Base-by-base conservation (phyloP, 768 basidiomycete genomes). In the Tulasnella sp. region DNA sequence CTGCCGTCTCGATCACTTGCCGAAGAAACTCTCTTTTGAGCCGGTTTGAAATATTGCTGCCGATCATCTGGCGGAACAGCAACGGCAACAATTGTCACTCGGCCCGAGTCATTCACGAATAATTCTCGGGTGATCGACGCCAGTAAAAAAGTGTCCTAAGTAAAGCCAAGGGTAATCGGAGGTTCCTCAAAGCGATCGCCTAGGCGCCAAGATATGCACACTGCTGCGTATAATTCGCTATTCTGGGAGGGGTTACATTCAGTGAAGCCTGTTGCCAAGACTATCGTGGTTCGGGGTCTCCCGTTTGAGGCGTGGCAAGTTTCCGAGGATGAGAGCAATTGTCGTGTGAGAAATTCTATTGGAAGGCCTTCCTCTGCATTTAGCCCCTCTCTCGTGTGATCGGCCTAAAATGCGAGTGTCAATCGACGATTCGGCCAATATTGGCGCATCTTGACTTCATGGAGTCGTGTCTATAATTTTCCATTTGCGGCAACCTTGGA, bases 331-430 rank as follows among this genome's bases (percentile, higher is more conserved):
- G 60, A 34, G 12, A 14, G 28, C 1, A 64, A 24, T 64, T 64
- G 64, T 28, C 31, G 64, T 69, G 64, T 69, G 64, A 37, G 64
- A 69, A 69, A 31, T 37, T 69, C 28, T 31, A 31, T 69, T 69
- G 2, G 64, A 69, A 31, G 28, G 28, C 28, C 64, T 69, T 69
- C 64, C 37, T 9, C 31, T 69, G 24, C 22, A 54, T 69, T 69
- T 69, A 37, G 31, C 64, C 64, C 64, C 28, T 69, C 64, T 69
- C 64, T 69, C 64, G 64, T 69, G 64, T 69, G 64, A 69, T 69
- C 64, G 16, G 31, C 64, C 18, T 28, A 3, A 34, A 31, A 31
- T 69, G 7, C 34, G 3, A 28, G 11, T 28, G 64, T 69, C 64
- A 69, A 18, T 37, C 34, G 64, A 69, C 34, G 6, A 37, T 20